These are phyloP conservation scores for Solanum clarkiae DNA, from an alignment of 257 asterid species.

Conservation along the genomic window DNA sequence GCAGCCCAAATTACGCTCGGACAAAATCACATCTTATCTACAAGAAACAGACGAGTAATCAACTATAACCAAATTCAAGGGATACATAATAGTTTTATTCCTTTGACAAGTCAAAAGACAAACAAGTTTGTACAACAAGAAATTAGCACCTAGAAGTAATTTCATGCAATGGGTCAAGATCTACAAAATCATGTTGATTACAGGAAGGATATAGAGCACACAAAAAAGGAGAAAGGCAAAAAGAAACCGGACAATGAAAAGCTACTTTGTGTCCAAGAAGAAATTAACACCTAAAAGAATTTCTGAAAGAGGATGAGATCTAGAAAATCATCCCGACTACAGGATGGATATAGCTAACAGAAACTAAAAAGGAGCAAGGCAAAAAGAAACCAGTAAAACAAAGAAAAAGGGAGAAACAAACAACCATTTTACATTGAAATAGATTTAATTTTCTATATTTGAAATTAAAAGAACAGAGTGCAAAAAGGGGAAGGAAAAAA, in stretches of 20 bases:
- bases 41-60: background rate
- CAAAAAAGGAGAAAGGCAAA: background rate
- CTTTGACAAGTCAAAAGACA: background rate
- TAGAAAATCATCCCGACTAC: background rate
- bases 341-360: background rate
- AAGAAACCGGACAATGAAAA: background rate
- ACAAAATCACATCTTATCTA: background rate
- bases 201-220: background rate
- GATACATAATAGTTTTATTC: background rate
- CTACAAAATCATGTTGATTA: background rate
- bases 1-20: background rate
- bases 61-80: background rate
- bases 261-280: background rate
- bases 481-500: background rate
- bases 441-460: background rate
- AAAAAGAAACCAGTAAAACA: background rate
- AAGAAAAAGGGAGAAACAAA: background rate
- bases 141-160: background rate
- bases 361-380: background rate
- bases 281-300: background rate
- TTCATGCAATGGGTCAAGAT: background rate
- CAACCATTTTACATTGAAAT: background rate
- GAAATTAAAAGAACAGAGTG: background rate
- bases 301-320: background rate
- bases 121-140: background rate